Evolutionary conservation across 1,284 basidiomycete species (phyloP), one percentile per base, ranked within the genome.

Genomic region (Xanthoconium separans): DNA sequence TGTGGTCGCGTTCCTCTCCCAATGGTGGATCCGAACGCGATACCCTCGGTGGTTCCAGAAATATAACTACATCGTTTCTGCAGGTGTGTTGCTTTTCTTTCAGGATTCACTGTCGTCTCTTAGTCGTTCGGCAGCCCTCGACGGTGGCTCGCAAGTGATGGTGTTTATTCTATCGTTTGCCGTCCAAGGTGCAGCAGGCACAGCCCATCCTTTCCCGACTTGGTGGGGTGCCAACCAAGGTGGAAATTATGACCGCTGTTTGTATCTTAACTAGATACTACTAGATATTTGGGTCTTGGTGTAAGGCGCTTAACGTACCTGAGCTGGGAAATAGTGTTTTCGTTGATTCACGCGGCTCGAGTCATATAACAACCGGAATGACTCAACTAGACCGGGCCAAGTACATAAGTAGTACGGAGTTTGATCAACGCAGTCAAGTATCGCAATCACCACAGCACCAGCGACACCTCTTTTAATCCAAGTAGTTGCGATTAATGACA

Each of bases 131-230:
- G 22, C 24, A 51, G 83, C 81, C 6, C 70, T 83, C 44, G 83
- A 85, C 51, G 83, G 83, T 29, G 84, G 84, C 9, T 77, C 81
- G 6, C 80, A 88, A 65, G 78, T 86, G 40, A 83, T 88, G 77
- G 78, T 87, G 34, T 89, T 89, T 65, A 76, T 89, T 30, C 73
- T 88, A 16, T 84, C 83, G 2, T 89, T 89, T 61, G 84, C 85
- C 1, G 85, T 90, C 13, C 84, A 83, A 62, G 87, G 87, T 47
- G 87, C 84, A 11, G 77, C 79, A 6, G 87, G 87, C 2, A 66
- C 65, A 4, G 61, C 77, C 2, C n/a, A n/a, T n/a, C n/a, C n/a
- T n/a, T n/a, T n/a, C n/a, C 74, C 85, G 3, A 53, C 72, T 47
- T 85, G 83, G 83, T 79, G 77, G 65, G 81, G 81, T 24, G 75